A percentile compares a stretch with the other conserved stretches of the same genome.
Evolutionary conservation across 257 asterid genomes (phyloP).

Genomic region (Fraxinus pennsylvanica): DNA sequence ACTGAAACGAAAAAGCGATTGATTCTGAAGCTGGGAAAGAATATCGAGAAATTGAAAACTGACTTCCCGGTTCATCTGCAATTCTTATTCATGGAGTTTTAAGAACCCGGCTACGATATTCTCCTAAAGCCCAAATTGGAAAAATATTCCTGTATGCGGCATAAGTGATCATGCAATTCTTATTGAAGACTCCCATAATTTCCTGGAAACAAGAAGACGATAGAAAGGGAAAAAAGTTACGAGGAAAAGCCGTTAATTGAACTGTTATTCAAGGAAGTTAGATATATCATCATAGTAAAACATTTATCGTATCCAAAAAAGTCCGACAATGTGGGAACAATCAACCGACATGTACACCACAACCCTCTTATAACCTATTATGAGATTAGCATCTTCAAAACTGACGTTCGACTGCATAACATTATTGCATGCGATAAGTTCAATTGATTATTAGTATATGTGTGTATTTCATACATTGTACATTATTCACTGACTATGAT

Average conservation of each 20-base stretch:
- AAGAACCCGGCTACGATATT: slow-evolving; percentile 36
- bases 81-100: slow-evolving; percentile 36
- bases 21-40: not conserved
- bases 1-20: not conserved
- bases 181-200: slow-evolving; percentile 45
- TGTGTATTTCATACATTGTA: not conserved
- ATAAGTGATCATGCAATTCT: slow-evolving; percentile 41
- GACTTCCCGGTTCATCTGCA: slow-evolving; percentile 15
- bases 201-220: slow-evolving; percentile 30
- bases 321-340: not conserved
- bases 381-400: not conserved
- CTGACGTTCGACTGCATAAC: not conserved
- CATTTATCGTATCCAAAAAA: not conserved
- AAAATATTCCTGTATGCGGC: slow-evolving; percentile 44
- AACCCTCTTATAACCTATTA: not conserved
- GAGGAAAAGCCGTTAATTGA: not conserved
- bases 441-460: not conserved
- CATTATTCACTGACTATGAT: not conserved
- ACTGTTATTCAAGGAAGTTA: not conserved
- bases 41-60: slow-evolving; percentile 1
- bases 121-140: slow-evolving; percentile 52
- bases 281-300: not conserved
- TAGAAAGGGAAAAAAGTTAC: not conserved
- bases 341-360: not conserved
- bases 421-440: not conserved